Conservation (phyloP, 2,329 filamentous ascomycete species). For the Myriangium duriaei region DNA sequence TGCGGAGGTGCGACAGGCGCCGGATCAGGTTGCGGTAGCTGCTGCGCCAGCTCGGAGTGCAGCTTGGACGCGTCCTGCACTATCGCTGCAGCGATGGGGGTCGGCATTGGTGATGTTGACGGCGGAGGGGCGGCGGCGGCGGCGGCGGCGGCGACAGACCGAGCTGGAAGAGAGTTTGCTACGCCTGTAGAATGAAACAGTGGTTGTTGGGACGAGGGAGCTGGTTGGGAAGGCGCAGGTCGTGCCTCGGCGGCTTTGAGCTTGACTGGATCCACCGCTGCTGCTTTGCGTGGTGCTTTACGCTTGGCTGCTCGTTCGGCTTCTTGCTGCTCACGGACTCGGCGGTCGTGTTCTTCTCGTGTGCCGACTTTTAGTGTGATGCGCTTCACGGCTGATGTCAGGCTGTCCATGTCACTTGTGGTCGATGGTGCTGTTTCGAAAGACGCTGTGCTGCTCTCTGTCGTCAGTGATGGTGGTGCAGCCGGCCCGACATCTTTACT, state of each 20-base stretch:
- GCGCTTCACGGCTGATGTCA: slow-evolving; percentile 42
- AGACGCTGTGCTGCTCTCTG: slow-evolving; percentile 8
- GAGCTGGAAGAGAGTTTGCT: not conserved
- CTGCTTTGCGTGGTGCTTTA: slow-evolving; percentile 28
- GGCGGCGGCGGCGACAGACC: no score
- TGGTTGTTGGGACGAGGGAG: no score
- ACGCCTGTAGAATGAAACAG: not conserved
- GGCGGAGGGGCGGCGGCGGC: no score
- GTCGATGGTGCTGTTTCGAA: slow-evolving; percentile 9
- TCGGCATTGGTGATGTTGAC: no score
- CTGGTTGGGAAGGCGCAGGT: no score
- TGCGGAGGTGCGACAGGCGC: no score
- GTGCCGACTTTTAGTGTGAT: slow-evolving; percentile 48
- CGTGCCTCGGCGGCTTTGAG: not conserved
- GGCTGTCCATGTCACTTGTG: slow-evolving; percentile 28
- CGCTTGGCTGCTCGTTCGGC: slow-evolving; percentile 30
- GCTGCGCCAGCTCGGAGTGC: not conserved
- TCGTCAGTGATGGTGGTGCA: slow-evolving; percentile 6
- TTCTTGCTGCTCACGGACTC: slow-evolving; percentile 30
- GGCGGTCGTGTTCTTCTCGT: slow-evolving; percentile 42
- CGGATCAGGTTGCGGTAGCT: slow-evolving; percentile 1
- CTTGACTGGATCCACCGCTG: slow-evolving; percentile 11
- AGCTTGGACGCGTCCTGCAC: not conserved
- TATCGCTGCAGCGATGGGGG: not conserved
- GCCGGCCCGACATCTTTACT: not conserved